A percentile compares a stretch with the other conserved stretches of the same genome.
Evolutionary conservation across 2,329 filamentous ascomycete genomes (phyloP).

Genomic region (Epichloe sylvatica): DNA sequence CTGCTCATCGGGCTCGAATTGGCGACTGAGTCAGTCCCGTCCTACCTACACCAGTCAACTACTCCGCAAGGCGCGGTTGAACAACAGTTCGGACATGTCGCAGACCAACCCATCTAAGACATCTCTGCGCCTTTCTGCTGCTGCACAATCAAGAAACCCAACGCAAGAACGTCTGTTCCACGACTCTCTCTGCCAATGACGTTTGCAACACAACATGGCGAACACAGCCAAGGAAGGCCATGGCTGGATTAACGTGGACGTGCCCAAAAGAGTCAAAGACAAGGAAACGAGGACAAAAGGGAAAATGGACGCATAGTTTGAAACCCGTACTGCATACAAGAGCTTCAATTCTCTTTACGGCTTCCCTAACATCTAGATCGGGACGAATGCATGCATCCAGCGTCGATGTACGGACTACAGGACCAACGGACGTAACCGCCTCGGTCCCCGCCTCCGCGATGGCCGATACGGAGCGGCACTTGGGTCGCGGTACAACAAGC

Average conservation of each 20-base stretch:
- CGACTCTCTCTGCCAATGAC: not conserved
- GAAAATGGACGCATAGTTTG: not conserved
- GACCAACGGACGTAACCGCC: not conserved
- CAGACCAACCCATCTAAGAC: constrained; percentile 1
- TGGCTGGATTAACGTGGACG: not conserved
- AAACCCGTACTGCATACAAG: too few species aligned
- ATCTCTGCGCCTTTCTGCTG: not conserved
- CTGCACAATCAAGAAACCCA: not conserved
- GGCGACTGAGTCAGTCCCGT: not conserved
- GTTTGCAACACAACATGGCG: not conserved
- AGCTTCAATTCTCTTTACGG: not conserved
- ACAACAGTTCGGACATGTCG: not conserved
- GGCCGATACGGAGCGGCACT: not conserved
- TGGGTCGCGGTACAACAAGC: not conserved
- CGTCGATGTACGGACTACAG: not conserved
- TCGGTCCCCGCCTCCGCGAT: not conserved
- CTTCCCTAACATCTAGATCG: not conserved
- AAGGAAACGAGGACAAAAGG: not conserved
- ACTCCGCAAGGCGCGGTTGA: not conserved
- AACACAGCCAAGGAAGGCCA: not conserved
- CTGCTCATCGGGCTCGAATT: not conserved
- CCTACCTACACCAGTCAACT: not conserved
- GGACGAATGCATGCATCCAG: not conserved
- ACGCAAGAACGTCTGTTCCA: not conserved
- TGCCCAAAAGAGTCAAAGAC: not conserved